Base-by-base conservation (phyloP, 257 asterid genomes). In the Leptodermis oblonga region DNA sequence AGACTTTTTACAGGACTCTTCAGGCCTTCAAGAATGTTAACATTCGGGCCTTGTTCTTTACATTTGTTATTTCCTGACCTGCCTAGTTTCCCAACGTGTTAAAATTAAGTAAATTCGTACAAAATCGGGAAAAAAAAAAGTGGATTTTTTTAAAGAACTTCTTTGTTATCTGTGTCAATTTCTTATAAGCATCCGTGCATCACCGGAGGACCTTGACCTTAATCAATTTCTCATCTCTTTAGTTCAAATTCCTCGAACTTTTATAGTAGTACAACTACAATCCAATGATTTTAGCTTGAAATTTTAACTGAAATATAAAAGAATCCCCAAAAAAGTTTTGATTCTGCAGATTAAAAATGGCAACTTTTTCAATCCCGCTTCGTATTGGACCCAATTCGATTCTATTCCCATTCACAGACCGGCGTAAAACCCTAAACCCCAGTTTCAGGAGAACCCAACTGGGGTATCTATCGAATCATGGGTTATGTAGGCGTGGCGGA, bases 341-440 rank as follows among this genome's bases (percentile, higher is more conserved):
- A n/a, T 30, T 43, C 11, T 74, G 2, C n/a, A 69, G 61, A 48
- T 48, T 22, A 67, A 71, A 74, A 48, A 92, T 92, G 98, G 54
- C 92, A 0, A 59, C 83, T 79, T 84, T 81, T 34, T 59, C 75
- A n/a, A 59, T 73, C 77, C 79, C 91, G 37, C 69, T 80, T 52
- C 73, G 78, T 42, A 31, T 74, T 30, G 86, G 85, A 28, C 87
- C 84, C 58, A 87, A 82, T 73, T 61, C 82, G 65, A 73, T 82
- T 41, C 37, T 72, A 52, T 80, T 92, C 70, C 92, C 95, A 69
- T 76, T 80, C 70, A 75, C 78, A 33, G 78, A 82, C 78, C 75
- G 90, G 36, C 55, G 82, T 54, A 76, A 70, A 80, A 72, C 82
- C 68, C 71, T 55, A 72, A 74, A 70, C 71, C 83, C 88, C 43